phyloP scores from a whole-genome alignment of 176 grass and related monocot species.

The Musa itinerans region DNA sequence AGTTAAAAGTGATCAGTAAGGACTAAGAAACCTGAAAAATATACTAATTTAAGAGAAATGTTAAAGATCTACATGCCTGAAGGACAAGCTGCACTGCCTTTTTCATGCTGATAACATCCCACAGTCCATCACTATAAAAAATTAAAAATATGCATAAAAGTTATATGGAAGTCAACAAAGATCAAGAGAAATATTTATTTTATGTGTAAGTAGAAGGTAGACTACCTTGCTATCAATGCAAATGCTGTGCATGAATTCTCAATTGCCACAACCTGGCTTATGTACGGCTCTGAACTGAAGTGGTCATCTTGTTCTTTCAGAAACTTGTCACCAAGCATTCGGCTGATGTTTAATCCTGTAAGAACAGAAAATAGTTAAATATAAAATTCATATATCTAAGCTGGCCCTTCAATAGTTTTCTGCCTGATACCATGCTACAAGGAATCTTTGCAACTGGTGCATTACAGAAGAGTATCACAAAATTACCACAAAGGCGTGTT shows the following conservation, averaged over 20 bases:
- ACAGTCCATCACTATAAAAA: constrained; percentile 62
- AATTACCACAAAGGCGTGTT: constrained; percentile 49
- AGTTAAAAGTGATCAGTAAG: not conserved
- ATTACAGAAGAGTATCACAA: not conserved
- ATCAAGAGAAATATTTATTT: constrained; percentile 2
- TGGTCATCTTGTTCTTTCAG: constrained; percentile 70
- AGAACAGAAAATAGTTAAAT: not conserved
- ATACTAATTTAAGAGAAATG: constrained; percentile 9
- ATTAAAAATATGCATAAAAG: no score
- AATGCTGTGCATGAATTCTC: constrained; percentile 49
- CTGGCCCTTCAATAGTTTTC: not conserved
- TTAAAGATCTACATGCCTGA: constrained; percentile 32
- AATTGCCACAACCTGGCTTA: constrained; percentile 54
- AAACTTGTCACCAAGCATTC: constrained; percentile 85
- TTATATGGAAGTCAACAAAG: not conserved
- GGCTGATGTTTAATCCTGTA: constrained; percentile 70
- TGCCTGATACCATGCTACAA: not conserved
- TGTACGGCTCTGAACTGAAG: constrained; percentile 76
- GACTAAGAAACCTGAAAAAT: not conserved
- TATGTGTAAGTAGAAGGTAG: not conserved
- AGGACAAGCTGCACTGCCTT: constrained; percentile 52
- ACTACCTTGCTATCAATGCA: constrained; percentile 74
- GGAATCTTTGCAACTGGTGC: not conserved
- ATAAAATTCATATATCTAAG: not conserved
- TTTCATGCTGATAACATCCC: constrained; percentile 74